Evolutionary conservation across 23 red algal genomes (phyloP).

Genomic region (Chondrus crispus): DNA sequence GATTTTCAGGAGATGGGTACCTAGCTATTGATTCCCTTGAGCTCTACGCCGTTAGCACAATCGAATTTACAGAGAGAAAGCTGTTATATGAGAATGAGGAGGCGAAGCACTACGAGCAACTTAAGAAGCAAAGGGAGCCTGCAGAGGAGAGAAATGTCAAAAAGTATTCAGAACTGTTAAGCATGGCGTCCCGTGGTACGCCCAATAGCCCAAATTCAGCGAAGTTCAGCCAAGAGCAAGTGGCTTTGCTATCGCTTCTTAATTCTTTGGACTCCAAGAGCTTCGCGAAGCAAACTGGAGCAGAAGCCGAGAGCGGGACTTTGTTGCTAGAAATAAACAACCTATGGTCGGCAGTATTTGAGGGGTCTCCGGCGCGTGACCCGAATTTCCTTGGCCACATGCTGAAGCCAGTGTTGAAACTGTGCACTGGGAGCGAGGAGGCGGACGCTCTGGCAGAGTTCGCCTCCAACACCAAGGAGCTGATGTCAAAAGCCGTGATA

Average conservation of each 20-base stretch:
- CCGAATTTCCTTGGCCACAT: slow-evolving; percentile 22
- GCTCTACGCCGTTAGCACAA: slow-evolving; percentile 47
- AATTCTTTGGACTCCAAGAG: neutral
- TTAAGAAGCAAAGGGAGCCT: slow-evolving; percentile 27
- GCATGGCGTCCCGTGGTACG: neutral
- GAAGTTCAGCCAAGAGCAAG: neutral
- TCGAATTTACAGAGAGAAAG: slow-evolving; percentile 64
- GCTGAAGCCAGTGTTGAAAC: slow-evolving; percentile 14
- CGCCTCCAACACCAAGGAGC: neutral
- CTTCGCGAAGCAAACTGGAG: no score
- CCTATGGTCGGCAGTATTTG: slow-evolving; percentile 14
- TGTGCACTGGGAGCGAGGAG: neutral
- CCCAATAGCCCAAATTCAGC: neutral
- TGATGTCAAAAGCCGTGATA: neutral
- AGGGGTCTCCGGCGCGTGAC: neutral
- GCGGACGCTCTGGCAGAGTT: neutral
- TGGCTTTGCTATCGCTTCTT: slow-evolving; percentile 25
- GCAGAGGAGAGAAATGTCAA: neutral
- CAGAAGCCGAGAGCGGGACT: neutral
- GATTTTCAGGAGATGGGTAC: slow-evolving; percentile 10
- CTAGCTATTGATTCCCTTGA: slow-evolving; percentile 57
- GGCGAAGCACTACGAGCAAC: neutral
- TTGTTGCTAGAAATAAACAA: slow-evolving; percentile 30
- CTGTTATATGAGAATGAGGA: slow-evolving; percentile 32
- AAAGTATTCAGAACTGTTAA: neutral